These are phyloP conservation scores for Paramecium caudatum DNA, from an alignment of 73 alveolate species.

Conservation along the genomic window DNA sequence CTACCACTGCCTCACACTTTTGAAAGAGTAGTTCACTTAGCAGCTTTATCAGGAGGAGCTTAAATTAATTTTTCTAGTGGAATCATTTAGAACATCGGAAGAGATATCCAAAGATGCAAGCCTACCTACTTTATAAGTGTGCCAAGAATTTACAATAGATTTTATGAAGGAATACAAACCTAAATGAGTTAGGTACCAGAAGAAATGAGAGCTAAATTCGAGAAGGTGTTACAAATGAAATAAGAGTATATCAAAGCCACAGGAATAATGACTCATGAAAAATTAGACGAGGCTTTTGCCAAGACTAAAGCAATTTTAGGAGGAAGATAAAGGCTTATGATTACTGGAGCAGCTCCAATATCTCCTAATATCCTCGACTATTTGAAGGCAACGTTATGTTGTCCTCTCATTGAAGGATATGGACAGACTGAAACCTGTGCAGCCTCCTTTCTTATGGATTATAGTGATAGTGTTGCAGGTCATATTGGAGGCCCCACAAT, in stretches of 20 bases:
- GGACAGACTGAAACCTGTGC: conserved; percentile 96
- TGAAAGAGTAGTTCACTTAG: conserved; percentile 83
- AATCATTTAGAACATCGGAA: conserved; percentile 85
- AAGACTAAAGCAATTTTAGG: conserved; percentile 87
- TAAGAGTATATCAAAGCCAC: conserved; percentile 47
- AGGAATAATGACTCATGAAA: conserved; percentile 78
- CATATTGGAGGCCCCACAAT: conserved; percentile 91
- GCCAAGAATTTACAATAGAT: conserved; percentile 95
- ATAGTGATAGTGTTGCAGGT: conserved; percentile 83
- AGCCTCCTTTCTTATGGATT: conserved; percentile 79
- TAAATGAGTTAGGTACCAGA: conserved; percentile 81
- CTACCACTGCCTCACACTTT: conserved; percentile 93
- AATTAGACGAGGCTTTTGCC: conserved; percentile 90
- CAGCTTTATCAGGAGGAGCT: conserved; percentile 80
- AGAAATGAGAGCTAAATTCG: conserved; percentile 78
- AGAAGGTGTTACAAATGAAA: conserved; percentile 86
- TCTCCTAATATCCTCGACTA: conserved; percentile 84
- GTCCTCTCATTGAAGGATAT: conserved; percentile 90
- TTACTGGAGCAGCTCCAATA: conserved; percentile 95
- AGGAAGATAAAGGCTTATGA: conserved; percentile 88
- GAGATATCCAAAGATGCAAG: conserved; percentile 88
- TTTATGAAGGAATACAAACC: conserved; percentile 89
- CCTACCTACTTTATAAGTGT: conserved; percentile 98
- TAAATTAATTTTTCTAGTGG: conserved; percentile 90
- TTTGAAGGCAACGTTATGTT: conserved; percentile 82